Evolutionary conservation across 2,329 filamentous ascomycete genomes (phyloP).

Genomic region (Aureobasidium sp.): DNA sequence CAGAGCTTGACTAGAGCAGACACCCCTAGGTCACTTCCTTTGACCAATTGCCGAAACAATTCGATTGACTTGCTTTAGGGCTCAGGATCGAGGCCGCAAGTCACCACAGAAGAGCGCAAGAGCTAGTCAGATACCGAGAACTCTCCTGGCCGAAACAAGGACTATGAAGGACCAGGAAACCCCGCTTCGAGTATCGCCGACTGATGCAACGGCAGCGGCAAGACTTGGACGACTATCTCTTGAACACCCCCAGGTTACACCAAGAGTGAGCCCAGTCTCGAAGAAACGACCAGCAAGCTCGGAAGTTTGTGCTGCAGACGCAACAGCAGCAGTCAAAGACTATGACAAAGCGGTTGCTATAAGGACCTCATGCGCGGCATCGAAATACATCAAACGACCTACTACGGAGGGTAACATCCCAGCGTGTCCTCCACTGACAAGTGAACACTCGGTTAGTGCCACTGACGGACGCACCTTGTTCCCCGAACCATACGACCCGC

Average conservation of each 20-base stretch:
- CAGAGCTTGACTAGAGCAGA: constrained; percentile 4
- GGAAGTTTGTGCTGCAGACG: not conserved
- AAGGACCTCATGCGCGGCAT: not conserved
- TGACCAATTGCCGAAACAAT: not conserved
- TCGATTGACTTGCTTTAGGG: constrained; percentile 9
- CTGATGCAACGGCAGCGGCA: not conserved
- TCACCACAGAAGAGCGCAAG: not conserved
- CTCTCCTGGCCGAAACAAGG: not conserved
- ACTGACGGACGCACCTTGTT: not conserved
- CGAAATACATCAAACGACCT: not conserved
- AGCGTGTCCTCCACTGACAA: not conserved
- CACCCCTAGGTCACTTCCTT: not conserved
- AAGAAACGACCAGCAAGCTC: constrained; percentile 7
- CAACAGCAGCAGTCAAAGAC: not conserved
- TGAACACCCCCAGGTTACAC: not conserved
- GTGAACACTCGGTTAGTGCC: not conserved
- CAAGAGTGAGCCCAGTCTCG: not conserved
- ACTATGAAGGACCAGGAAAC: not conserved
- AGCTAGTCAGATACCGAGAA: not conserved
- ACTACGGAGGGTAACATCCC: not conserved
- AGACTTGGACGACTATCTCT: not conserved
- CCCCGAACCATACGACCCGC: not conserved
- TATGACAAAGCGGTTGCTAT: not conserved
- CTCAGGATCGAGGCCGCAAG: not conserved
- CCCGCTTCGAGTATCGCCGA: not conserved